These are phyloP conservation scores for Corymbia maculata DNA, from an alignment of 345 rosid genomes.

Conservation along the genomic window DNA sequence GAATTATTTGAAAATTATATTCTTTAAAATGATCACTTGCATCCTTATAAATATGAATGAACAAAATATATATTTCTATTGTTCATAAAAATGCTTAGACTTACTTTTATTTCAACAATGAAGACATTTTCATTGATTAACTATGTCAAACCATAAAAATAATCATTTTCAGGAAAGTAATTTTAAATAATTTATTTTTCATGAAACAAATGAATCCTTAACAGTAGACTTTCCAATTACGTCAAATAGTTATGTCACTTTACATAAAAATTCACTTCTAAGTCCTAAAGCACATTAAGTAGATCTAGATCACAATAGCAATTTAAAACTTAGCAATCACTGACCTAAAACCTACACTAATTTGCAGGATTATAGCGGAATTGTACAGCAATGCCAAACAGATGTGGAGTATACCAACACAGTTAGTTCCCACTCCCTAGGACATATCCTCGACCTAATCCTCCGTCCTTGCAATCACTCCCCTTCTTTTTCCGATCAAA, in stretches of 20 bases:
- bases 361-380: not conserved
- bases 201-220: fast-evolving
- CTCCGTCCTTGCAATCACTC: fast-evolving
- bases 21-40: not conserved
- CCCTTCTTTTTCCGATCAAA: not conserved
- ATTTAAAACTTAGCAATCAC: not conserved
- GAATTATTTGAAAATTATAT: not conserved
- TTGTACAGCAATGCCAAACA: not conserved
- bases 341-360: not conserved
- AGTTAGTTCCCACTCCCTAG: not conserved
- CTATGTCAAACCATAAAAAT: not conserved
- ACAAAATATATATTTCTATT: not conserved
- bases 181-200: not conserved
- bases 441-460: not conserved
- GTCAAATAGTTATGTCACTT: not conserved
- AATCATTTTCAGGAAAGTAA: not conserved
- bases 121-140: not conserved
- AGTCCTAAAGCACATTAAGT: not conserved
- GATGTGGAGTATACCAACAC: not conserved
- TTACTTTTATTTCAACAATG: not conserved
- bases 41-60: not conserved
- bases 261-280: not conserved
- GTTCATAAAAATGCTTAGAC: not conserved
- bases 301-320: not conserved
- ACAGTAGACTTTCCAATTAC: not conserved